Conservation (phyloP, 164 flowering plant genomes). For the Stephania cephalantha region DNA sequence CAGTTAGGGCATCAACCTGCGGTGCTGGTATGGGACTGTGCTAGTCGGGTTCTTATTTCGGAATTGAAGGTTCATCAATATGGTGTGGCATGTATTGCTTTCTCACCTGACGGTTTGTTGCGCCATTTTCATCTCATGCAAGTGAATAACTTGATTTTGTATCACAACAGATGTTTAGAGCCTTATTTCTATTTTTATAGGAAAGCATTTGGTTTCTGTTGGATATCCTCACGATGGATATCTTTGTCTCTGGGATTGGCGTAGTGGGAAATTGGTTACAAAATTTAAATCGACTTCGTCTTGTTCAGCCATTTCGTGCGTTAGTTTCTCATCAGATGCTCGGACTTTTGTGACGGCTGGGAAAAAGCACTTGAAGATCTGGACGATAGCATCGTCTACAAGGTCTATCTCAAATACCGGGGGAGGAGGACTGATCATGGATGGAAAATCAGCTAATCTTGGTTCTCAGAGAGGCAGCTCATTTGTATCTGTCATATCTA, state of each 20-base stretch:
- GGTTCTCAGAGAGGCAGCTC: slow-evolving; percentile 46
- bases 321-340: slow-evolving; percentile 52
- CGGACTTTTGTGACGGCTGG: slow-evolving; percentile 53
- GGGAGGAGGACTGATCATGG: slow-evolving; percentile 23
- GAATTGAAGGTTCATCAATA: slow-evolving; percentile 62
- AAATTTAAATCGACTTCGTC: slow-evolving; percentile 55
- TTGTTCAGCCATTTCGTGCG: slow-evolving; percentile 42
- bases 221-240: slow-evolving; percentile 58
- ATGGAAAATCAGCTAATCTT: slow-evolving; percentile 47
- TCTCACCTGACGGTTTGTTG: slow-evolving; percentile 71
- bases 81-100: slow-evolving; percentile 61
- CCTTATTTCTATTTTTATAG: slow-evolving; percentile 20
- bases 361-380: slow-evolving; percentile 59
- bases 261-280: slow-evolving; percentile 33
- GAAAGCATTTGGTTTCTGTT: slow-evolving; percentile 59
- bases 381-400: slow-evolving; percentile 42
- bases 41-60: slow-evolving; percentile 28
- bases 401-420: slow-evolving; percentile 27
- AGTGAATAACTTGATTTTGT: background rate
- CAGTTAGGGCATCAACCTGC: slow-evolving; percentile 72
- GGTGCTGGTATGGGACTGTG: slow-evolving; percentile 56
- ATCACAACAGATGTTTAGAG: background rate
- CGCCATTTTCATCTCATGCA: no score
- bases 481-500: slow-evolving; percentile 39
- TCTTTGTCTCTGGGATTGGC: slow-evolving; percentile 67